Evolutionary conservation across 2,329 filamentous ascomycete genomes (phyloP), one percentile per base, ranked within the genome.

Genomic region (Sporothrix phasma): DNA sequence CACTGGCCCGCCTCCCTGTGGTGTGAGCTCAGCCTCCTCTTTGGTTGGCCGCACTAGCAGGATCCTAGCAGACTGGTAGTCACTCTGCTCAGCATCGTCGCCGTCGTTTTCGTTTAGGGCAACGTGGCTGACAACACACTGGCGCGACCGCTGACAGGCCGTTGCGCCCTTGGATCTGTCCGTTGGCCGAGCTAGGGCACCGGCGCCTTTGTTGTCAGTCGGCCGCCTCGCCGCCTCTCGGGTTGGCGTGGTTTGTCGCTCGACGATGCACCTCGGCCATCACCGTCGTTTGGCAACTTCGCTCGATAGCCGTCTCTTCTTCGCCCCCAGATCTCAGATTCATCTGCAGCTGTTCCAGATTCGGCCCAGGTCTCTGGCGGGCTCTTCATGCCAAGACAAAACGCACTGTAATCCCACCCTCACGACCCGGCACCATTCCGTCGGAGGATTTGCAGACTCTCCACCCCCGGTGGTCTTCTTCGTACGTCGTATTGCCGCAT

Each of bases 1-100:
- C n/a, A n/a, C n/a, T n/a, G n/a, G n/a, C n/a, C n/a, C n/a, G n/a
- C n/a, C n/a, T n/a, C n/a, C n/a, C 19, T 10, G 61, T 46, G 47
- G 61, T 49, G 45, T 61, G 59, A 61, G 59, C 45, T 61, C 59
- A 61, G 45, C 59, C 17, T 29, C 46, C 22, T 26, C 15, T 51
- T 24, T 47, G 58, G 58, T 61, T 61, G 58, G 58, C 41, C 29
- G 10, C 43, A 15, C 43, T n/a, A n/a, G n/a, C n/a, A n/a, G n/a
- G n/a, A n/a, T n/a, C n/a, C n/a, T n/a, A n/a, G n/a, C n/a, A n/a
- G n/a, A n/a, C n/a, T n/a, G n/a, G n/a, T n/a, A n/a, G n/a, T n/a
- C n/a, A n/a, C n/a, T n/a, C n/a, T n/a, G n/a, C n/a, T n/a, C n/a
- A n/a, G n/a, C n/a, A 13, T 29, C 31, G 31, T 17, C 19, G 51